Conservation (phyloP, 306 rosid genomes). For the Alnus rubra region DNA sequence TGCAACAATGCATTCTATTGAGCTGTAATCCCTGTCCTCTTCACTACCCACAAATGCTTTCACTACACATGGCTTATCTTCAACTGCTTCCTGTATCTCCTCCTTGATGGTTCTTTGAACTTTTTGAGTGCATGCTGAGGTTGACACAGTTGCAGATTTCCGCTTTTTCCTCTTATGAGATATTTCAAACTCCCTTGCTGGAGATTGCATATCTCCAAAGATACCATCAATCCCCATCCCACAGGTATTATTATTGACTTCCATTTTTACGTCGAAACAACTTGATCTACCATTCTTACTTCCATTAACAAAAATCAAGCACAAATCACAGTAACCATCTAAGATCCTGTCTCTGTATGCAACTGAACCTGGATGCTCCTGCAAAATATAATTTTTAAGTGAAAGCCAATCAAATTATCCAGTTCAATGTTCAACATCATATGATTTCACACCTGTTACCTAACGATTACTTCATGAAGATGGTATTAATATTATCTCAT, state of each 20-base stretch:
- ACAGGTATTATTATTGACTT: constrained; percentile 4
- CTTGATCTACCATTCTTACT: constrained; percentile 16
- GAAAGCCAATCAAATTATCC: constrained; percentile 6
- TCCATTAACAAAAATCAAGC: constrained; percentile 27
- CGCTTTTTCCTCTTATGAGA: constrained; percentile 33
- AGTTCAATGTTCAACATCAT: not conserved
- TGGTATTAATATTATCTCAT: too few relatives aligned
- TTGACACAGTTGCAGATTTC: constrained; percentile 27
- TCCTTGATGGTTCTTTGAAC: constrained; percentile 24
- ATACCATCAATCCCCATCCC: constrained; percentile 9
- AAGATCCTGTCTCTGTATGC: constrained; percentile 28
- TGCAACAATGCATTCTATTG: constrained; percentile 51
- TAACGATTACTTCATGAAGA: too few relatives aligned
- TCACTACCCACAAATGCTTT: constrained; percentile 5
- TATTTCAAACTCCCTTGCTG: constrained; percentile 22
- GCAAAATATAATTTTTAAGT: constrained; percentile 24
- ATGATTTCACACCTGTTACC: too few relatives aligned
- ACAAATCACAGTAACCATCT: constrained; percentile 34
- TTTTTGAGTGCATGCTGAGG: constrained; percentile 29
- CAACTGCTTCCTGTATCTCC: constrained; percentile 27
- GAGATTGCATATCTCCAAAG: constrained; percentile 28
- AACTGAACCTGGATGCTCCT: constrained; percentile 38
- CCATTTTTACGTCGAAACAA: constrained; percentile 18
- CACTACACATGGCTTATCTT: constrained; percentile 10
- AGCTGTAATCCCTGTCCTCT: constrained; percentile 32